Base-by-base conservation (phyloP, 805 yeast genomes). In the Pichia phayaonensis region DNA sequence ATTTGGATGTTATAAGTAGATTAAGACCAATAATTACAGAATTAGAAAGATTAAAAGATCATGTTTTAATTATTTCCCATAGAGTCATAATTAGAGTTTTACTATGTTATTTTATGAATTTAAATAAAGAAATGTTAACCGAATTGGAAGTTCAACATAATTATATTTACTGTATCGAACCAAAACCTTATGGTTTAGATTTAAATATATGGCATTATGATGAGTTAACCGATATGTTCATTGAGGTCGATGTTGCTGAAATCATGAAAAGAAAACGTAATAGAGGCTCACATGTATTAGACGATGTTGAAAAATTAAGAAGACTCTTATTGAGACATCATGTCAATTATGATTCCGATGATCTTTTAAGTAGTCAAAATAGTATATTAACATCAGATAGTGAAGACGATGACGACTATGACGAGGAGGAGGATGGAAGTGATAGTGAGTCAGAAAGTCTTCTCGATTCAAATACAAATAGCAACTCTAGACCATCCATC, bases 121-220 rank as follows among this genome's bases (percentile, higher is more conserved):
- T 68, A 45, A 60, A 59, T 47, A 66, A 61, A 50, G 70, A 67
- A 46, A 63, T 68, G 70, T 47, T 68, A 46, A 68, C 72, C 8
- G 72, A 68, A 48, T 56, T 68, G 48, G 71, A 67, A 36, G 67
- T 68, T n/a, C 67, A 65, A 43, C 69, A 66, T 34, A 66, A 65
- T 3, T 65, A 47, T 41, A 63, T 68, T 10, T 68, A 68, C 47
- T 68, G 72, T 56, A 57, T 68, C 34, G 71, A 67, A 55, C 72
- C 72, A 38, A 68, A 68, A 52, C 71, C 72, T 8, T 68, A 68
- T 52, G 72, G 72, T 4, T 50, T 68, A 34, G 71, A 67, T 50
- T 58, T 68, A 46, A 68, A 66, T 47, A 66, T 68, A 18, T 68
- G 71, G 69, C 67, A 65, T 40, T 68, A 61, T 47, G 70, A 65